These are phyloP conservation scores for Populus alba DNA, from an alignment of 345 rosid species.

Conservation along the genomic window DNA sequence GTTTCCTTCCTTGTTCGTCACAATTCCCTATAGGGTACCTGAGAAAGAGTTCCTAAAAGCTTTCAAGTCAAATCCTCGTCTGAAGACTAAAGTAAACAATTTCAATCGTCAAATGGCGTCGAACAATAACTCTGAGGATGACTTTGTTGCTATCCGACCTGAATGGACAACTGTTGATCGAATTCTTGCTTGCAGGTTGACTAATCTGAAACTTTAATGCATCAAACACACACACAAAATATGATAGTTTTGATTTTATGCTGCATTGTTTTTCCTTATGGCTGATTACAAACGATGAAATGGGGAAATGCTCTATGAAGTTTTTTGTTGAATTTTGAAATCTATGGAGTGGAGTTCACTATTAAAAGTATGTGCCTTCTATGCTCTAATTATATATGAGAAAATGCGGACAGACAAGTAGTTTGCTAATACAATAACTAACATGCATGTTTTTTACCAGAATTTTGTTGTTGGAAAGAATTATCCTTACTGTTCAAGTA, in stretches of 20 bases:
- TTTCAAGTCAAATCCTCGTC: slow-evolving; percentile 85
- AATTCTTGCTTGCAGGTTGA: slow-evolving; percentile 84
- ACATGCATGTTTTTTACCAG: not conserved
- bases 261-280: not conserved
- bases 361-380: not conserved
- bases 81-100: slow-evolving; percentile 85
- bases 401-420: not conserved
- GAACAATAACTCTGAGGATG: slow-evolving; percentile 70
- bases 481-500: not conserved
- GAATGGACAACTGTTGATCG: slow-evolving; percentile 99
- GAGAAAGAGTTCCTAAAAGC: slow-evolving; percentile 92
- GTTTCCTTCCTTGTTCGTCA: not conserved
- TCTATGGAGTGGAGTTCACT: not conserved
- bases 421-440: not conserved
- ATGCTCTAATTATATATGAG: not conserved
- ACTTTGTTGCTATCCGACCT: slow-evolving; percentile 81
- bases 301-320: not conserved
- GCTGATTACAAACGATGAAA: not conserved
- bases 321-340: not conserved
- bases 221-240: not conserved
- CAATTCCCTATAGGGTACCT: slow-evolving; percentile 58
- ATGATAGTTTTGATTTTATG: not conserved
- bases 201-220: slow-evolving; percentile 2
- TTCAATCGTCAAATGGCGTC: slow-evolving; percentile 75
- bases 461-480: not conserved